Base-by-base conservation (phyloP, 257 asterid species). In the Nicotiana benthamiana region DNA sequence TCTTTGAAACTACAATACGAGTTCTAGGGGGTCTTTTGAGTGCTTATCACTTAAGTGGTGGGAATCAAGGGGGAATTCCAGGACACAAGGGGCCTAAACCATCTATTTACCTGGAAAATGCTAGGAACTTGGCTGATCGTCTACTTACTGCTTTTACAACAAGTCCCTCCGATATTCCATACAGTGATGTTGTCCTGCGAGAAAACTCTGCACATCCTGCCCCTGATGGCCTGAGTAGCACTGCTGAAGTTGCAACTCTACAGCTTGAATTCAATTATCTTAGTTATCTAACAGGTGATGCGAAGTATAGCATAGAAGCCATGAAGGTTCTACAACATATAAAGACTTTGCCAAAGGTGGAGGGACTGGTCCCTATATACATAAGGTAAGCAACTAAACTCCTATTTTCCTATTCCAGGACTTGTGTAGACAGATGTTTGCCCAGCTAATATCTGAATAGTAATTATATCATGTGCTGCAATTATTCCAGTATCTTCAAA, bases 261-360 rank as follows among this genome's bases (percentile, higher is more conserved):
- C 99, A 96, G 90, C 94, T 96, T 74, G 99, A 96, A 88, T 96
- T 96, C 86, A 94, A 92, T 88, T 92, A 92, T 85, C 94, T 96
- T 82, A 94, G 99, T 87, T 80, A 56, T 84, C 86, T 96, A 84
- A 90, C 89, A 83, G 97, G 97, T 57, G 93, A 96, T 80, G 91
- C 96, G 34, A 93, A 93, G 86, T 96, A 94, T 63, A 80, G 90
- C 61, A 22, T 77, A 80, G 97, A 96, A 90, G 86, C 98, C 83
- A 96, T 96, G 98, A 94, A 96, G 90, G 97, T 94, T 87, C 82
- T 96, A 85, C 89, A 92, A 88, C 98, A 93, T 83, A 83, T 95
- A 70, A 91, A 83, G 82, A 90, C 92, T 82, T 85, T 91, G 83
- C 91, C 97, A 48, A 95, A 93, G 91, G 93, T 88, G 75, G 94